These are phyloP conservation scores for Stentor roeselii DNA, from an alignment of 73 alveolate species.

Conservation along the genomic window DNA sequence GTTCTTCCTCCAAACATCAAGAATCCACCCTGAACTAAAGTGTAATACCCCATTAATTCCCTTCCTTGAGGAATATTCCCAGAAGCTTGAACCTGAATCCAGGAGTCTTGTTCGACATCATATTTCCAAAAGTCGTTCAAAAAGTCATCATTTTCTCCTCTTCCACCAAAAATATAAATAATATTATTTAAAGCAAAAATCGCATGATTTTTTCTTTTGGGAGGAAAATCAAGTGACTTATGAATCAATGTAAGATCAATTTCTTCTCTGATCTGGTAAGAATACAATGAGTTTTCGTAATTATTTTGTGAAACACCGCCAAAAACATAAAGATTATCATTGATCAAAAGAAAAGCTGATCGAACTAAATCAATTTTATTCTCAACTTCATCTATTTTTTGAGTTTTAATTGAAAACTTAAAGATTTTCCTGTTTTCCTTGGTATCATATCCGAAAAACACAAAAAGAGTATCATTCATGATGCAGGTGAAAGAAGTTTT, in stretches of 20 bases:
- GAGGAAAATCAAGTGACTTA: neutral
- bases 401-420: too few species aligned
- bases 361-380: neutral
- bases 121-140: neutral
- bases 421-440: neutral
- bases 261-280: neutral
- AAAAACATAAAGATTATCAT: neutral
- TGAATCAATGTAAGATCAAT: neutral
- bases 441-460: neutral
- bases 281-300: neutral
- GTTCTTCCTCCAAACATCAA: too few species aligned
- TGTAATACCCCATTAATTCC: neutral
- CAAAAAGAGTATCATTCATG: neutral
- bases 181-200: neutral
- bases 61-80: neutral
- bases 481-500: neutral
- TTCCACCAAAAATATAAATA: constrained; percentile 10
- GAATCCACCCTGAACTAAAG: too few species aligned
- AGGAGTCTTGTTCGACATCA: neutral
- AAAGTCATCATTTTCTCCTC: neutral
- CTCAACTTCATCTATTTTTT: neutral
- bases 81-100: neutral
- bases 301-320: neutral
- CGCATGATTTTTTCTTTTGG: neutral
- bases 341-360: neutral